These are phyloP conservation scores for Gamarada debralockiae DNA, from an alignment of 495 filamentous ascomycete species.

Conservation along the genomic window DNA sequence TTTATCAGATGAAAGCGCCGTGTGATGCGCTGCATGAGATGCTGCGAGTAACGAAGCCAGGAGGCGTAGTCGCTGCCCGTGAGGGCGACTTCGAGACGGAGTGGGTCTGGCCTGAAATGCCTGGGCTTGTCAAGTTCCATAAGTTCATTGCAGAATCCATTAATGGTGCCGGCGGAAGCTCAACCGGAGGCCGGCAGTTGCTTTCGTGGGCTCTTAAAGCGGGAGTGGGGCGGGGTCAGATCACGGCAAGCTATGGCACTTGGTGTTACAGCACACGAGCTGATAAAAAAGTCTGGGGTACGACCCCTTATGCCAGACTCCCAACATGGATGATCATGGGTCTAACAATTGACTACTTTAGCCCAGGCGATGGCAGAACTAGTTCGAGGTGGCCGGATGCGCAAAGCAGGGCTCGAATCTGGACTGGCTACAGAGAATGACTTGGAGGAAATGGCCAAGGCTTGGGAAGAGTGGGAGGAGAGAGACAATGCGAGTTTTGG, in stretches of 20 bases:
- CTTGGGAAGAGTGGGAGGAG: slow-evolving; percentile 38
- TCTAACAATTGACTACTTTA: slow-evolving; percentile 19
- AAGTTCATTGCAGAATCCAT: slow-evolving; percentile 26
- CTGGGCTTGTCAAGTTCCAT: slow-evolving; percentile 32
- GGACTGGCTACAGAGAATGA: slow-evolving; percentile 31
- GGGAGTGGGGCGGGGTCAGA: slow-evolving; percentile 32
- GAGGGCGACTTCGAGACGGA: slow-evolving; percentile 36
- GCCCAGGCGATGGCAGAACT: slow-evolving; percentile 30
- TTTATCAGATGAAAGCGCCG: slow-evolving; percentile 34
- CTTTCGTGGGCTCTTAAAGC: slow-evolving; percentile 39
- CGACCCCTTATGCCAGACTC: slow-evolving; percentile 22
- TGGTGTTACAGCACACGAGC: slow-evolving; percentile 33
- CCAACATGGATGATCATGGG: slow-evolving; percentile 8
- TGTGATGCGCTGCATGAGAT: slow-evolving; percentile 37
- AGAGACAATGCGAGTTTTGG: slow-evolving; percentile 32
- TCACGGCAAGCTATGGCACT: slow-evolving; percentile 33
- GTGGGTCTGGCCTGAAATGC: slow-evolving; percentile 32
- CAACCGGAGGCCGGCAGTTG: slow-evolving; percentile 33
- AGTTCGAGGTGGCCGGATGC: slow-evolving; percentile 26
- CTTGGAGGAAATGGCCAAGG: slow-evolving; percentile 37
- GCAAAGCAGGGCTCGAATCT: slow-evolving; percentile 29
- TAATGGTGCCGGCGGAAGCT: slow-evolving; percentile 28
- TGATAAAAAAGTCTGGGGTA: slow-evolving; percentile 36
- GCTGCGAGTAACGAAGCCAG: slow-evolving; percentile 36
- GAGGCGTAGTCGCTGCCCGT: slow-evolving; percentile 38